phyloP scores from a whole-genome alignment of 1,284 basidiomycete species.

The Tilletia walkeri region DNA sequence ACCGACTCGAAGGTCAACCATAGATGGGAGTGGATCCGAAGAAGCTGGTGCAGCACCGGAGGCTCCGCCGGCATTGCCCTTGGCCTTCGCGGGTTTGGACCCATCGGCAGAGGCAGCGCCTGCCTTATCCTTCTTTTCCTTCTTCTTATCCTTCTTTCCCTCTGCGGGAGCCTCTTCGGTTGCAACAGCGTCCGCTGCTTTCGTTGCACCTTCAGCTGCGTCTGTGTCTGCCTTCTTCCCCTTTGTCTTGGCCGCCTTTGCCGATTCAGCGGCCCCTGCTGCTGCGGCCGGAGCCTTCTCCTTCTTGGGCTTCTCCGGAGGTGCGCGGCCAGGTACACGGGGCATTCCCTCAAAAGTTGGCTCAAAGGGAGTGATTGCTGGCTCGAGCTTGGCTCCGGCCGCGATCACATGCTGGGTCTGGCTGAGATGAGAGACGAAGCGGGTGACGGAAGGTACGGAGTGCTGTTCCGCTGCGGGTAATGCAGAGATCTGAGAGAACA shows the following conservation, averaged over 20 bases:
- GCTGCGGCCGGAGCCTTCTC: constrained; percentile 31
- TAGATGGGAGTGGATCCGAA: constrained; percentile 39
- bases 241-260: constrained; percentile 27
- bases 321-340: constrained; percentile 39
- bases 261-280: constrained; percentile 18
- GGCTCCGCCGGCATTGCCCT: constrained; percentile 31
- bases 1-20: constrained; percentile 53
- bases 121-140: constrained; percentile 42
- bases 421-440: constrained; percentile 53
- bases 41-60: constrained; percentile 14
- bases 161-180: constrained; percentile 9
- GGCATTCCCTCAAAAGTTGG: constrained; percentile 53
- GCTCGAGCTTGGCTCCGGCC: constrained; percentile 32
- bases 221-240: constrained; percentile 24
- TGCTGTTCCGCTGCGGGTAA: constrained; percentile 47
- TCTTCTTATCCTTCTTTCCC: constrained; percentile 42
- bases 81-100: constrained; percentile 27
- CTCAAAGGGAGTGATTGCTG: constrained; percentile 41
- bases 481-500: constrained; percentile 47
- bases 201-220: neutral
- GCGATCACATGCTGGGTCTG: constrained; percentile 30
- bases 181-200: neutral
- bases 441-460: constrained; percentile 46
- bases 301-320: constrained; percentile 38
- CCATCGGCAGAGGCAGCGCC: constrained; percentile 31